phyloP scores from a whole-genome alignment of 768 basidiomycete species.

The Serendipita vermifera region DNA sequence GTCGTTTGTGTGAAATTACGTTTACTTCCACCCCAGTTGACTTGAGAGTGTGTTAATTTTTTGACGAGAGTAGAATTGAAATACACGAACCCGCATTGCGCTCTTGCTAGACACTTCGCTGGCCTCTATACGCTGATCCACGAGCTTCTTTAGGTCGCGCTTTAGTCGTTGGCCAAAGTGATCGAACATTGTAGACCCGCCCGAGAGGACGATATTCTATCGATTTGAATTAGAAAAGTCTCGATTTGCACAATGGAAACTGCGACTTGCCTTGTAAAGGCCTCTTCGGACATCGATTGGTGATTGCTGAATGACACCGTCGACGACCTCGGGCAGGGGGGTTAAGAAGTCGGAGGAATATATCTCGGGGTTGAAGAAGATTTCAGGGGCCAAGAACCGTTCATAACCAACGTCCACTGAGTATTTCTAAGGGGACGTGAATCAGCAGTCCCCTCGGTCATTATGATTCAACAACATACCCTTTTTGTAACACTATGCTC shows the following conservation, averaged over 20 bases:
- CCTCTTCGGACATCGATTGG: conserved; percentile 97
- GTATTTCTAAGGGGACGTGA: conserved; percentile 71
- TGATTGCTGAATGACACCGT: conserved; percentile 86
- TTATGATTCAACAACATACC: conserved; percentile 40
- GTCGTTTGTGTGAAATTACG: conserved; percentile 95
- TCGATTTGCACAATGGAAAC: background rate
- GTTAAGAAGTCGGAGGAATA: conserved; percentile 96
- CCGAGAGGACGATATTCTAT: conserved; percentile 92
- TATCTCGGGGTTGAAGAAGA: conserved; percentile 99
- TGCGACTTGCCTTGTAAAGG: conserved; percentile 67
- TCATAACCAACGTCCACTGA: conserved; percentile 91
- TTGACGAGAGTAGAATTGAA: background rate
- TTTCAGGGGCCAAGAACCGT: conserved; percentile 96
- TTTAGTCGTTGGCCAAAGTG: conserved; percentile 96
- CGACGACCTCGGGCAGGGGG: conserved; percentile 90
- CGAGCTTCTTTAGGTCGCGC: conserved; percentile 86
- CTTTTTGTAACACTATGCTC: conserved; percentile 87
- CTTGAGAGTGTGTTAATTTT: conserved; percentile 27
- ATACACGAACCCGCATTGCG: conserved; percentile 46
- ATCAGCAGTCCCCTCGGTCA: too few species aligned
- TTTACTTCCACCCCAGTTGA: conserved; percentile 96
- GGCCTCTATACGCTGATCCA: conserved; percentile 76
- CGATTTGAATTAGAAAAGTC: background rate
- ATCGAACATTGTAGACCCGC: conserved; percentile 98
- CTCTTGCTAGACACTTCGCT: conserved; percentile 64